These are phyloP conservation scores for Letharia columbiana DNA, from an alignment of 495 filamentous ascomycete species.

Conservation along the genomic window DNA sequence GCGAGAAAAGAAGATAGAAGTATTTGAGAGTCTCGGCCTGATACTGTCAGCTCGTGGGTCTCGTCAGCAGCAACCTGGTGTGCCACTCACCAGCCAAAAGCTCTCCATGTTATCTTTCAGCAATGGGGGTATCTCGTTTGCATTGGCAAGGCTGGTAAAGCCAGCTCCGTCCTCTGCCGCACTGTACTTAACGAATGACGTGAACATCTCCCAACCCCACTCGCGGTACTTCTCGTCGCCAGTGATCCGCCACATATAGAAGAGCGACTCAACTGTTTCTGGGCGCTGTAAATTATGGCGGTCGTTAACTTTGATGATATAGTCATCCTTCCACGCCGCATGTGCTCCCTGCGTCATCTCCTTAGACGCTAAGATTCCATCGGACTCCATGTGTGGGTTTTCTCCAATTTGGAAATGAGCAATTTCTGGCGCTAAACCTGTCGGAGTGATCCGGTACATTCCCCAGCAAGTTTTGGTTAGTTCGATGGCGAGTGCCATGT, in stretches of 20 bases:
- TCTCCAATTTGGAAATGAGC: constrained; percentile 71
- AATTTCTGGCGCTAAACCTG: constrained; percentile 88
- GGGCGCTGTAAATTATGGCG: constrained; percentile 91
- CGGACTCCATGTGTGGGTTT: constrained; percentile 47
- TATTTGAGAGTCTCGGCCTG: constrained; percentile 97
- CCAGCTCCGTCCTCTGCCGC: constrained; percentile 56
- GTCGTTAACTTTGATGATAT: constrained; percentile 65
- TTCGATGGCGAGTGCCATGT: constrained; percentile 77
- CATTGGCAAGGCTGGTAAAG: constrained; percentile 75
- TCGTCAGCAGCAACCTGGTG: neutral
- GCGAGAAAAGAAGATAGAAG: constrained; percentile 89
- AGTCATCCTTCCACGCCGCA: constrained; percentile 64
- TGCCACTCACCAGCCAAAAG: constrained; percentile 70
- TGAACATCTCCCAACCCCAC: constrained; percentile 99
- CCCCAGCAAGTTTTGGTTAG: constrained; percentile 97
- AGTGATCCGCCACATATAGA: constrained; percentile 99
- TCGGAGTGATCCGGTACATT: constrained; percentile 81
- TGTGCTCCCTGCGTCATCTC: constrained; percentile 38
- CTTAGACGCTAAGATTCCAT: constrained; percentile 38
- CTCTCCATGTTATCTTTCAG: constrained; percentile 83
- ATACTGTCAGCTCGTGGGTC: neutral
- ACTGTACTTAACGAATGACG: constrained; percentile 77
- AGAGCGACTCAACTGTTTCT: constrained; percentile 87
- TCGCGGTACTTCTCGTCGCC: constrained; percentile 83
- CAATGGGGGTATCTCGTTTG: constrained; percentile 55